Conservation (phyloP, 2,329 filamentous ascomycete species). For the Xylaria digitata region DNA sequence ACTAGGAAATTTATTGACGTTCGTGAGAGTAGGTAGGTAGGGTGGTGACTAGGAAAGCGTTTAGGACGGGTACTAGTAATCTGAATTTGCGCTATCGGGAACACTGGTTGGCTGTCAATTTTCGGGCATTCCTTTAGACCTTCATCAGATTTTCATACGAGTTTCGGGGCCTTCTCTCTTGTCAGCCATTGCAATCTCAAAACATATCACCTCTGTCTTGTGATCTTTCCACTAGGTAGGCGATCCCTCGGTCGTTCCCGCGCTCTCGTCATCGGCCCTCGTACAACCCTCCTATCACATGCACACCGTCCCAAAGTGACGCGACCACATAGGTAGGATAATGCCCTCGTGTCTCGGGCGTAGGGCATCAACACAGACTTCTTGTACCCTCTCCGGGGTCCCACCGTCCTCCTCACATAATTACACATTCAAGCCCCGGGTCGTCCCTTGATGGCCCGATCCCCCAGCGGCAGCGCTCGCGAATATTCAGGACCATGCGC, state of each 20-base stretch:
- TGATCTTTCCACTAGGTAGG: not conserved
- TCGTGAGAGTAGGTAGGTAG: not conserved
- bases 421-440: constrained; percentile 54
- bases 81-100: not conserved
- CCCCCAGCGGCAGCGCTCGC: constrained; percentile 61
- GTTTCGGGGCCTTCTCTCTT: not conserved
- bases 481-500: constrained; percentile 59
- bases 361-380: no score
- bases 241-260: not conserved
- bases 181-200: not conserved
- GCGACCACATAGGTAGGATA: not conserved
- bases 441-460: constrained; percentile 56
- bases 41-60: not conserved
- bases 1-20: constrained; percentile 18
- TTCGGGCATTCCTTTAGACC: not conserved
- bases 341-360: not conserved
- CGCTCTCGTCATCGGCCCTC: not conserved
- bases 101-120: not conserved
- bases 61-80: not conserved
- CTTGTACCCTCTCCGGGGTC: not conserved
- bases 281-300: no score
- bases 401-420: constrained; percentile 51
- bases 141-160: not conserved
- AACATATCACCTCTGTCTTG: not conserved
- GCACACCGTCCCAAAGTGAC: not conserved